Evolutionary conservation across 2,329 filamentous ascomycete species (phyloP), one percentile per base, ranked within the genome.

Genomic region (Colletotrichum sp.): DNA sequence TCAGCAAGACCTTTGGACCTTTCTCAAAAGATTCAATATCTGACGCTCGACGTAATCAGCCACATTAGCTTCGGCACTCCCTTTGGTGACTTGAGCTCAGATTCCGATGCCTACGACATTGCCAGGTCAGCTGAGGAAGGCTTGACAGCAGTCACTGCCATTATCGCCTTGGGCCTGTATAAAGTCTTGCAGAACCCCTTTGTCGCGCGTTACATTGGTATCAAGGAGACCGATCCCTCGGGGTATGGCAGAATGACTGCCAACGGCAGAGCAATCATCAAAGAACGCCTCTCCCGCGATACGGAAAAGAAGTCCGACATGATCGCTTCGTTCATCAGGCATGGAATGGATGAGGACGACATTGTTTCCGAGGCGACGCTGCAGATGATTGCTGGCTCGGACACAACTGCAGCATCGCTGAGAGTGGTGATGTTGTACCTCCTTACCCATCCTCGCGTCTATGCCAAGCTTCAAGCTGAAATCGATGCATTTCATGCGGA

Each of bases 31-130:
- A 81, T 88, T 1, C 87, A 89, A 32, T 90, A 84, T 80, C 88
- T 91, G 68, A 88, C 89, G 0, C 82, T 91, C 2, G 90, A 92
- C 77, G 88, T 90, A 13, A 89, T 92, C 74, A 89, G 86, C 67
- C 83, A 86, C 89, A 77, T 91, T 16, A 88, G 88, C 5, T 88
- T 90, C 62, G 89, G 89, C n/a, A 79, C 86, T 30, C 81, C 85
- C 0, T 89, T 90, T 76, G 88, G 88, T 18, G 88, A 87, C 78
- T 71, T 90, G 3, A 83, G 84, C 49, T 81, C 82, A 4, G 86
- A 90, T 72, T 82, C 84, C 4, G 89, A 90, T 75, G 82, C 87
- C 1, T 87, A 88, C 75, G 84, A 84, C 44, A 89, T 89, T 74
- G 86, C 89, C n/a, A 80, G 83, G 66, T 87, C 87, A 7, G 84